Conservation (phyloP, 768 basidiomycete species). For the Termitomyces titanicus region DNA sequence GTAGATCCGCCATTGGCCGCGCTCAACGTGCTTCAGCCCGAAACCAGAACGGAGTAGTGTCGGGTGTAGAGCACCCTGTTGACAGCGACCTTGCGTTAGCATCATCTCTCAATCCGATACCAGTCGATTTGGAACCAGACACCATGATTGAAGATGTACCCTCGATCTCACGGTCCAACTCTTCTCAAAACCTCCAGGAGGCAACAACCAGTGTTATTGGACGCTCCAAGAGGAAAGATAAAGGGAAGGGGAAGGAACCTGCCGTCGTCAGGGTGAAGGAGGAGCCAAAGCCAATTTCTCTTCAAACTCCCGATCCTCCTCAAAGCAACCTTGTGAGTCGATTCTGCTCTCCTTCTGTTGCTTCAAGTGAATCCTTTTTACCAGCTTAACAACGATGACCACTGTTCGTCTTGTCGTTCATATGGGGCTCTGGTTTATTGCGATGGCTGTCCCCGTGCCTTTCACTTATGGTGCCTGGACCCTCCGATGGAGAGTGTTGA, state of each 20-base stretch:
- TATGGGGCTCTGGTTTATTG: conserved; percentile 89
- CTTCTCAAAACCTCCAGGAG: conserved; percentile 40
- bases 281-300: conserved; percentile 42
- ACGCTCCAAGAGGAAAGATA: conserved; percentile 43
- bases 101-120: conserved; percentile 38
- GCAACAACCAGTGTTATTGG: conserved; percentile 21
- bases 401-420: conserved; percentile 82
- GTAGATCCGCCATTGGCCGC: conserved; percentile 58
- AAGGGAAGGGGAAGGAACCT: conserved; percentile 49
- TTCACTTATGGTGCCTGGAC: conserved; percentile 95
- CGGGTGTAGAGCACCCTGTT: conserved; percentile 32
- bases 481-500: conserved; percentile 90
- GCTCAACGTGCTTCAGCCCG: conserved; percentile 74
- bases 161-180: conserved; percentile 63
- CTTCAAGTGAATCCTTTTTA: conserved; percentile 4
- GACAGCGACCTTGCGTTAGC: conserved; percentile 34
- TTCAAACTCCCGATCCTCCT: conserved; percentile 45
- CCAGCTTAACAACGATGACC: conserved; percentile 69
- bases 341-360: not conserved
- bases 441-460: conserved; percentile 94
- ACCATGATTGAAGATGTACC: conserved; percentile 57
- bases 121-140: conserved; percentile 47
- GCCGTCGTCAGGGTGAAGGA: conserved; percentile 45
- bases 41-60: conserved; percentile 46
- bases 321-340: conserved; percentile 35